Conservation (phyloP, 2,329 filamentous ascomycete species). For the Fusarium denticulatum region DNA sequence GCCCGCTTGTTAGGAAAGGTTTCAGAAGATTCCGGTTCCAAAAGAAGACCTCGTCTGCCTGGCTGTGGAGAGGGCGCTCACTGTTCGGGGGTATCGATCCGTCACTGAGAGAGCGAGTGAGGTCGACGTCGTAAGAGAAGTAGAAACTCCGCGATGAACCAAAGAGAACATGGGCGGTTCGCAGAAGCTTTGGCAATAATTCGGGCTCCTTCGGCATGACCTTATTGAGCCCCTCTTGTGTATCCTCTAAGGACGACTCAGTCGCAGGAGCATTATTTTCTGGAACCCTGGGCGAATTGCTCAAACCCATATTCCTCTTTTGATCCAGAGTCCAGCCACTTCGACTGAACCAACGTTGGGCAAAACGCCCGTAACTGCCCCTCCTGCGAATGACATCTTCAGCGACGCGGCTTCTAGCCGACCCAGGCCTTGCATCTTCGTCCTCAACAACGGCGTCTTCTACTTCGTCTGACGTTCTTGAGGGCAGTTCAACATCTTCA, state of each 20-base stretch:
- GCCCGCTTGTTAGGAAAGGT: constrained; percentile 78
- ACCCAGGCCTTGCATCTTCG: constrained; percentile 46
- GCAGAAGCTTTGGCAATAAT: constrained; percentile 84
- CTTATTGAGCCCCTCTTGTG: constrained; percentile 50
- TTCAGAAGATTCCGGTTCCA: constrained; percentile 85
- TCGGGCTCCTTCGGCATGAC: constrained; percentile 47
- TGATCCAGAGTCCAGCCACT: constrained; percentile 82
- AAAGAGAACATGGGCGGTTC: constrained; percentile 86
- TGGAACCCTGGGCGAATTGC: constrained; percentile 49
- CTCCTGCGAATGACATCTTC: constrained; percentile 87
- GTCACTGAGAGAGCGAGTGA: constrained; percentile 73
- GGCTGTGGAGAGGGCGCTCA: constrained; percentile 69
- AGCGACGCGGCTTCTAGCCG: constrained; percentile 72
- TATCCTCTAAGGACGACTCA: constrained; percentile 35
- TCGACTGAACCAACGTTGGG: constrained; percentile 89
- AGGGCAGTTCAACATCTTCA: constrained; percentile 54
- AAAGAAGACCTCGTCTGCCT: constrained; percentile 83
- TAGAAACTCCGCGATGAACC: constrained; percentile 86
- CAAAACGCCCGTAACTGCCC: constrained; percentile 88
- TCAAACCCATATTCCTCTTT: constrained; percentile 75
- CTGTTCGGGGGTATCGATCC: constrained; percentile 30
- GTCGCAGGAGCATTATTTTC: constrained; percentile 18
- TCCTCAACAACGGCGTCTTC: constrained; percentile 53
- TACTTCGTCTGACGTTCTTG: constrained; percentile 54
- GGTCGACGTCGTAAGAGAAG: constrained; percentile 94